phyloP scores from a whole-genome alignment of 129 eudicot species.

The Saussurea involucrata region DNA sequence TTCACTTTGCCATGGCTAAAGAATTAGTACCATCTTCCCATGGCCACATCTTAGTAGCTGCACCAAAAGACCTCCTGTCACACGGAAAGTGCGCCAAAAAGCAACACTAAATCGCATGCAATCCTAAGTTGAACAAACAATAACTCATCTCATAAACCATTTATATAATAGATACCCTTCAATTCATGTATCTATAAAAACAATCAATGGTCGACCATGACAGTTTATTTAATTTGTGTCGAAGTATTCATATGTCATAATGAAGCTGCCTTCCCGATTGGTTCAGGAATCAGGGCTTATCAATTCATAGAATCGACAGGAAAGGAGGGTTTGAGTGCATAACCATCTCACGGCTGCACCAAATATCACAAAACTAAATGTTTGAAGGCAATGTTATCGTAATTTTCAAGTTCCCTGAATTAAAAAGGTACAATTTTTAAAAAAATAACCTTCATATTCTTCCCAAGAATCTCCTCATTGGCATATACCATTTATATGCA shows the following conservation, averaged over 20 bases:
- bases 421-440: background rate
- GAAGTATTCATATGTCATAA: too few species aligned
- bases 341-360: too few species aligned
- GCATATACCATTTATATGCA: slow-evolving; percentile 87
- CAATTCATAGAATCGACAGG: too few species aligned
- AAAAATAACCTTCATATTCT: slow-evolving; percentile 75
- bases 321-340: too few species aligned
- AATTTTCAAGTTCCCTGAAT: background rate
- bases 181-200: too few species aligned
- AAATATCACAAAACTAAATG: background rate
- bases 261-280: too few species aligned
- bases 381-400: background rate
- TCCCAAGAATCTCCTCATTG: slow-evolving; percentile 93
- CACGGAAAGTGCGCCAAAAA: slow-evolving; percentile 99
- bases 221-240: too few species aligned
- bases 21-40: slow-evolving; percentile 99
- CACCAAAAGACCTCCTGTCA: slow-evolving; percentile 91
- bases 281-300: too few species aligned
- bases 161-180: background rate
- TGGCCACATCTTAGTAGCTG: slow-evolving; percentile 92
- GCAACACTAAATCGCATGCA: slow-evolving; percentile 98
- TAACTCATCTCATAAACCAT: too few species aligned
- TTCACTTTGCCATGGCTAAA: slow-evolving; percentile 90
- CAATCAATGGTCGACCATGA: too few species aligned
- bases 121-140: slow-evolving; percentile 43